A percentile compares a stretch with the other conserved stretches of the same genome.
phyloP scores from a whole-genome alignment of 2,329 filamentous ascomycete species.

The Colletotrichum acutatum region DNA sequence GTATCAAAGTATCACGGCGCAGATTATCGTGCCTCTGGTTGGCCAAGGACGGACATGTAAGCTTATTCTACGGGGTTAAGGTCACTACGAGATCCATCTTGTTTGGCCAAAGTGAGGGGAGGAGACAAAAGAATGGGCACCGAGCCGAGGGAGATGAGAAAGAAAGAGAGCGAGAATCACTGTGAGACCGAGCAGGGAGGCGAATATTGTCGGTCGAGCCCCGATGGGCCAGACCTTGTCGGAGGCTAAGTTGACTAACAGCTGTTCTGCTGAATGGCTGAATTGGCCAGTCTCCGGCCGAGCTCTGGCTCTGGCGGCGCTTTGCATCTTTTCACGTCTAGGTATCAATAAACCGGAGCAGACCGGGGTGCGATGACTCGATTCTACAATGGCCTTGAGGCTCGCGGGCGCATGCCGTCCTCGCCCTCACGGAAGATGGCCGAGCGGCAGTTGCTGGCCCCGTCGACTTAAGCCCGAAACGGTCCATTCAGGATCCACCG shows the following conservation, averaged over 20 bases:
- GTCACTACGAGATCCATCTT: slow-evolving; percentile 14
- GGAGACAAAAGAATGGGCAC: not conserved
- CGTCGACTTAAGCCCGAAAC: slow-evolving; percentile 18
- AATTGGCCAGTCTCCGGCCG: not conserved
- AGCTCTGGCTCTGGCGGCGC: not conserved
- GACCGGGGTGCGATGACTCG: slow-evolving; percentile 24
- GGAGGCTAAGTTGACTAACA: not conserved
- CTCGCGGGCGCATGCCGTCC: slow-evolving; percentile 11
- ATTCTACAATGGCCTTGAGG: not conserved
- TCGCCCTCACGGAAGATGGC: slow-evolving; percentile 30
- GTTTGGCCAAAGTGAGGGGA: slow-evolving; percentile 10
- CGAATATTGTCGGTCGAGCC: slow-evolving; percentile 13
- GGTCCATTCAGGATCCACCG: slow-evolving; percentile 1
- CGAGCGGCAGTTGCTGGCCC: slow-evolving; percentile 27
- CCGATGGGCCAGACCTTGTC: slow-evolving; percentile 22
- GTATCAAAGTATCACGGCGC: not conserved
- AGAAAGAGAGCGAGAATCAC: not conserved
- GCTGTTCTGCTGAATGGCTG: not conserved
- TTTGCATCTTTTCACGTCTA: not conserved
- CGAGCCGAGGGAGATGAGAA: not conserved
- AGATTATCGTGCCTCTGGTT: slow-evolving; percentile 16
- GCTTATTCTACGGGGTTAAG: slow-evolving; percentile 22
- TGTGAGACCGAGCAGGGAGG: not conserved
- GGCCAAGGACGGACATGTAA: slow-evolving; percentile 13
- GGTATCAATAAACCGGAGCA: not conserved